Evolutionary conservation across 306 rosid genomes (phyloP), one percentile per base, ranked within the genome.

Genomic region (Begonia loranthoides): DNA sequence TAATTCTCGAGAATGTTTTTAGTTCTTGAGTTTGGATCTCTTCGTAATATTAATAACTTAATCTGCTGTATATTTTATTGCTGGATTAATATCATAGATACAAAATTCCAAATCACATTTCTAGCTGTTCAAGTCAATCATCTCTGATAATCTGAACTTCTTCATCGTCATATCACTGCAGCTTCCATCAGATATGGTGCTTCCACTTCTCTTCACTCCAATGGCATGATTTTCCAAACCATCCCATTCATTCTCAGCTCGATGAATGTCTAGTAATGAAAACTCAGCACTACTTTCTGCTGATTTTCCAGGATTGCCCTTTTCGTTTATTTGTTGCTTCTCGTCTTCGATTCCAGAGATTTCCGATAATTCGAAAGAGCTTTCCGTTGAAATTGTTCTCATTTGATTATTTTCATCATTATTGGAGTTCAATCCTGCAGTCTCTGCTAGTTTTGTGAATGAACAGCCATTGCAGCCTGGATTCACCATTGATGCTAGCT

Each of bases 301-400:
- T 8, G 1, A 28, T 5, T 28, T 28, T 28, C 9, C 8, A 28
- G 36, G 57, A 73, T 48, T 60, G 60, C 43, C 49, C 41, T 39
- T 5, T 39, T 39, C 15, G 14, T 46, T 46, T 15, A 46, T 66
- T n/a, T 64, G 66, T 13, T 54, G 49, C 60, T 75, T 67, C 58
- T 75, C 84, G 36, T 77, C 87, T 41, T 72, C 68, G 57, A 77
- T 61, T 24, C 70, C 87, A 0, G 79, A 76, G 71, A 82, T 70
- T 59, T 80, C 94, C 28, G 76, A 80, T 51, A 87, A 87, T 51
- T 90, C 80, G 49, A 87, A 72, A 36, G 96, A 87, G 66, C 94
- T 80, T 49, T 83, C 96, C 65, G 67, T 52, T 34, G 96, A 87
- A 55, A 80, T 76, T 58, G 76, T 66, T 2, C 82, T 64, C 51